These are phyloP conservation scores for Arachis hypogaea DNA, from an alignment of 306 rosid species.

Conservation along the genomic window DNA sequence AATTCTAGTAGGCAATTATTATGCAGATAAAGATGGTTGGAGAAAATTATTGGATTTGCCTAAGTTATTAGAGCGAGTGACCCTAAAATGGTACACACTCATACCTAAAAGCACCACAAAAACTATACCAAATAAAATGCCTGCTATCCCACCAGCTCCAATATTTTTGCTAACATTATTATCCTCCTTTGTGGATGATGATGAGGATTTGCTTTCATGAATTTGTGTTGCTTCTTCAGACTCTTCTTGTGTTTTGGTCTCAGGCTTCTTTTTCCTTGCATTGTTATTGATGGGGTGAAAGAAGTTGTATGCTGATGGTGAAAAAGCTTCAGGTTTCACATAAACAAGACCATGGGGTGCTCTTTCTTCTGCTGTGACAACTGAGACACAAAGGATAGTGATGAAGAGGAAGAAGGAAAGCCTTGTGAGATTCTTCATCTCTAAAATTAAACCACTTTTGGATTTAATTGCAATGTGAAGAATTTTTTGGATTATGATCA, in stretches of 20 bases:
- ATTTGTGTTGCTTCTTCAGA: conserved; percentile 51
- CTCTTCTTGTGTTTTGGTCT: conserved; percentile 41
- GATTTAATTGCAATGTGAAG: conserved; percentile 9
- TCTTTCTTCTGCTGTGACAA: conserved; percentile 69
- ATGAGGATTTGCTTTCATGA: conserved; percentile 50
- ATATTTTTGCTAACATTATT: conserved; percentile 34
- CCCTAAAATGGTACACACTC: conserved; percentile 59
- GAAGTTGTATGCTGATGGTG: conserved; percentile 85
- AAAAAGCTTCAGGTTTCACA: conserved; percentile 58
- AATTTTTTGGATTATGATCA: conserved; percentile 30
- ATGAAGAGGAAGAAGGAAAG: conserved; percentile 51
- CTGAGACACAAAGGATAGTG: conserved; percentile 49
- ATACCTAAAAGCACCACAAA: conserved; percentile 63
- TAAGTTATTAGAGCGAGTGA: conserved; percentile 29
- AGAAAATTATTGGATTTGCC: conserved; percentile 27
- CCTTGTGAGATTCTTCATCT: conserved; percentile 36
- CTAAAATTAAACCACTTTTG: conserved; percentile 25
- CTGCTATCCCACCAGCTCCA: conserved; percentile 61
- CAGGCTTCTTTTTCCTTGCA: conserved; percentile 17
- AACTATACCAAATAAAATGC: conserved; percentile 64
- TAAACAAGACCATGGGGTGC: conserved; percentile 81
- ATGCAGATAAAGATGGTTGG: conserved; percentile 25
- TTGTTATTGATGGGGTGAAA: conserved; percentile 58
- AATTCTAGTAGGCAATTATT: not conserved
- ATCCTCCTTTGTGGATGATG: not conserved